Evolutionary conservation across 495 filamentous ascomycete species (phyloP), one percentile per base, ranked within the genome.

Genomic region (Podospora pseudocomata): DNA sequence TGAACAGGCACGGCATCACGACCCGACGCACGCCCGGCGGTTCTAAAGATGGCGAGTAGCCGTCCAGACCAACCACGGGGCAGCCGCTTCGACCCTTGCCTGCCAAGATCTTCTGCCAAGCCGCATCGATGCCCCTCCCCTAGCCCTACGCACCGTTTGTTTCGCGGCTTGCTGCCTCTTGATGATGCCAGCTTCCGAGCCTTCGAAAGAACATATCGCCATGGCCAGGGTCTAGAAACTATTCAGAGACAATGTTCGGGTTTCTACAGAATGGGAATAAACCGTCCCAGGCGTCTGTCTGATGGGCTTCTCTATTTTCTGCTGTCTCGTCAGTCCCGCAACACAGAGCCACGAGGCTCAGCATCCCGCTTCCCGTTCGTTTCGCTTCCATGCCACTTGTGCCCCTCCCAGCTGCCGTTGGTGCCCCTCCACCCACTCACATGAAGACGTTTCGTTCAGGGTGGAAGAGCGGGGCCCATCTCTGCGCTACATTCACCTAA

Each of bases 91-190:
- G 58, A 20, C 53, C 64, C 39, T 19, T 58, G 64, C 59, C 39
- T 58, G 70, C 57, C 67, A 69, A 69, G 67, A 18, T 4, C 3
- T 6, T 9, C 19, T 54, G 60, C 57, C 66, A 64, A 28, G 65
- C 61, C 34, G 61, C 32, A n/a, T 1, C 32, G 34, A 63, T 63
- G 62, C 71, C 73, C 71, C 73, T 75, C 65, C 70, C 63, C 69
- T 68, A 75, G 71, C 71, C 73, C 73, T 75, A 75, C 64, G 73
- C 68, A 70, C 62, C 53, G 60, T 68, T 34, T 32, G 39, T 23
- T 63, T 60, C 13, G 62, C 57, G 64, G 68, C 44, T 67, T 63
- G 23, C 61, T 63, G 49, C 65, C 19, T 53, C 30, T 56, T 58
- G 9, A n/a, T 1, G 23, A 32, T 63, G 60, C 60, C 60, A 63